Evolutionary conservation across 2,329 filamentous ascomycete species (phyloP).

Genomic region (Aspergillus bombycis): DNA sequence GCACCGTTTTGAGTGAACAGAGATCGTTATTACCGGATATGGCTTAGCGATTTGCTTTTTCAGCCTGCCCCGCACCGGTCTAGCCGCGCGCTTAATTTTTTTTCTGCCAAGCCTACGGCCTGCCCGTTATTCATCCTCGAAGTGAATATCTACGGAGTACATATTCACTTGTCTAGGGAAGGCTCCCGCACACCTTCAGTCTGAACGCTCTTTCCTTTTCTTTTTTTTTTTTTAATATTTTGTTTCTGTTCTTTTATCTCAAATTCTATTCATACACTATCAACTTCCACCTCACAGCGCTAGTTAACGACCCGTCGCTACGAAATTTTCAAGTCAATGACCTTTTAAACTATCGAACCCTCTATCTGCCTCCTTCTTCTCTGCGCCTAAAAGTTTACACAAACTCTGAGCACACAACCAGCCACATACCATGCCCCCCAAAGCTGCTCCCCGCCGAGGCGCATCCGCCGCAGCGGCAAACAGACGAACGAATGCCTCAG

Average conservation of each 20-base stretch:
- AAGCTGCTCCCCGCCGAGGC: slow-evolving; percentile 32
- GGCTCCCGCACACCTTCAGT: neutral
- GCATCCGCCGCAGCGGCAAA: slow-evolving; percentile 22
- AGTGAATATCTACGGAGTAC: neutral
- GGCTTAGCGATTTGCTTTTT: neutral
- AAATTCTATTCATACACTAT: neutral
- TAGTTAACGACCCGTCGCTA: neutral
- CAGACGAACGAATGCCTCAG: slow-evolving; percentile 17
- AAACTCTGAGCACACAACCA: neutral
- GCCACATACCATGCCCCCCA: slow-evolving; percentile 36
- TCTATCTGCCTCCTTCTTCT: neutral
- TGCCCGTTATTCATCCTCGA: neutral
- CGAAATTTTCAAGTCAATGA: neutral
- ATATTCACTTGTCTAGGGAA: neutral
- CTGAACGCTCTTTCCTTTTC: neutral
- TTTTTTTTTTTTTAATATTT: no score
- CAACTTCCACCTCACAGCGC: neutral
- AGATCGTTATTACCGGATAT: neutral
- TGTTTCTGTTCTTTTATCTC: neutral
- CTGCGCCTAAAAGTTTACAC: neutral
- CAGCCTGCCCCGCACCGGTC: neutral
- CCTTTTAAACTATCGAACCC: neutral
- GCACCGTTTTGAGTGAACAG: neutral
- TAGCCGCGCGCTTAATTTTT: slow-evolving; percentile 13
- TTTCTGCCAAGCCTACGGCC: neutral